These are phyloP conservation scores for Spergularia bocconei DNA, from an alignment of 148 eudicot species.

Conservation along the genomic window DNA sequence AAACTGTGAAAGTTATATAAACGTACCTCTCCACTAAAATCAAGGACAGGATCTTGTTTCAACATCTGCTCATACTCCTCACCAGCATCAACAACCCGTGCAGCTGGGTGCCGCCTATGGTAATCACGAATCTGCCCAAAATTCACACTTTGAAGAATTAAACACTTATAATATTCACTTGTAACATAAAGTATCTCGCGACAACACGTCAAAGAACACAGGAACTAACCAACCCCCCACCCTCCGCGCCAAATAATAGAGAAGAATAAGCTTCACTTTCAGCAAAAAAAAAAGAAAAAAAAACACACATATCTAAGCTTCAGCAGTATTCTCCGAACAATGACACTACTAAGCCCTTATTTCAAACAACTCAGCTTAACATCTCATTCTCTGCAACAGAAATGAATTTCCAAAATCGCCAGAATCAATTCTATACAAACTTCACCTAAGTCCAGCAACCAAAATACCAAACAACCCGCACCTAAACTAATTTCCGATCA, in stretches of 20 bases:
- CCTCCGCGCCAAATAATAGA: neutral
- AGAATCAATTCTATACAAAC: neutral
- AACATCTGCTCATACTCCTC: conserved; percentile 89
- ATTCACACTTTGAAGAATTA: conserved; percentile 2
- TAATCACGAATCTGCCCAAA: conserved; percentile 87
- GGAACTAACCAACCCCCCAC: neutral
- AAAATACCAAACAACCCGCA: too few relatives aligned
- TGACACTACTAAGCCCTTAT: neutral
- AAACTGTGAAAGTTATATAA: conserved; percentile 1
- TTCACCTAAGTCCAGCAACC: too few relatives aligned
- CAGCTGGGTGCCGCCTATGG: conserved; percentile 91
- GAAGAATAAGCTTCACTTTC: neutral
- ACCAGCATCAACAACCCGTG: conserved; percentile 64
- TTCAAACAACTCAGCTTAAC: neutral
- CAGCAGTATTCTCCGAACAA: neutral
- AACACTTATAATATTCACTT: conserved; percentile 4
- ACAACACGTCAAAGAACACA: neutral
- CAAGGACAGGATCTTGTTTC: conserved; percentile 80
- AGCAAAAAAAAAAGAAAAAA: too few relatives aligned
- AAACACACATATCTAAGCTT: neutral
- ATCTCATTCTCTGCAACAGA: neutral
- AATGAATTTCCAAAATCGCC: neutral
- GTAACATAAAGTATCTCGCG: neutral
- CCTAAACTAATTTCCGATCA: neutral
- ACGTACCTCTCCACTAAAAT: conserved; percentile 92